Conservation (phyloP, 148 eudicot genomes). For the Chenopodium album region DNA sequence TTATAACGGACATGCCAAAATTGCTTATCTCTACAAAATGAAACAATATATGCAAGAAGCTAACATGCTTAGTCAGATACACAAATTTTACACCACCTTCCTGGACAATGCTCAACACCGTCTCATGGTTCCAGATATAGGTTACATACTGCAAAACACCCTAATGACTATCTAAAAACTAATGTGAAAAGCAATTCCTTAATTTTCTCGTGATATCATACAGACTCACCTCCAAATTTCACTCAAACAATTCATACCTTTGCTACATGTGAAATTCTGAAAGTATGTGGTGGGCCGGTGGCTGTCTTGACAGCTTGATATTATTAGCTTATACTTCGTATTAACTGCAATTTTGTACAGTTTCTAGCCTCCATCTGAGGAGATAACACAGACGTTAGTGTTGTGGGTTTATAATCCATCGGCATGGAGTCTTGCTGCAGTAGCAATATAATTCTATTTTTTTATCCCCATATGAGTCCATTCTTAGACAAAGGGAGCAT, state of each 20-base stretch:
- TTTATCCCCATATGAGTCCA: background rate
- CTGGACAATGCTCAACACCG: constrained; percentile 9
- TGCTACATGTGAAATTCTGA: background rate
- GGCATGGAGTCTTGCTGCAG: background rate
- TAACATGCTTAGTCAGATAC: constrained; percentile 11
- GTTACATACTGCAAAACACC: constrained; percentile 9
- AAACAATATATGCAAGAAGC: constrained; percentile 7
- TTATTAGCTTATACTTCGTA: constrained; percentile 1
- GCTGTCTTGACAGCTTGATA: background rate
- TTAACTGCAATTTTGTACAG: constrained; percentile 4
- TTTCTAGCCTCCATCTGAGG: constrained; percentile 9
- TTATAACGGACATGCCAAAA: constrained; percentile 19
- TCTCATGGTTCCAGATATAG: constrained; percentile 17
- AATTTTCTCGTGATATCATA: background rate
- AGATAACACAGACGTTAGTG: constrained; percentile 1
- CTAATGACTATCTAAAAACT: constrained; percentile 11
- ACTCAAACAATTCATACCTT: background rate
- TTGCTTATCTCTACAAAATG: constrained; percentile 23
- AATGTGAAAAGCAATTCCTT: background rate
- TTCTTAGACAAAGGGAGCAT: background rate
- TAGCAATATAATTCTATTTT: background rate
- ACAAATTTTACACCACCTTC: constrained; percentile 22
- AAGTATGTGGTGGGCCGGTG: background rate
- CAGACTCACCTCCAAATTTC: constrained; percentile 11
- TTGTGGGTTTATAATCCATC: background rate